Evolutionary conservation across 1,139 yeast genomes (phyloP).

Genomic region (Blastobotrys petasosporus): DNA sequence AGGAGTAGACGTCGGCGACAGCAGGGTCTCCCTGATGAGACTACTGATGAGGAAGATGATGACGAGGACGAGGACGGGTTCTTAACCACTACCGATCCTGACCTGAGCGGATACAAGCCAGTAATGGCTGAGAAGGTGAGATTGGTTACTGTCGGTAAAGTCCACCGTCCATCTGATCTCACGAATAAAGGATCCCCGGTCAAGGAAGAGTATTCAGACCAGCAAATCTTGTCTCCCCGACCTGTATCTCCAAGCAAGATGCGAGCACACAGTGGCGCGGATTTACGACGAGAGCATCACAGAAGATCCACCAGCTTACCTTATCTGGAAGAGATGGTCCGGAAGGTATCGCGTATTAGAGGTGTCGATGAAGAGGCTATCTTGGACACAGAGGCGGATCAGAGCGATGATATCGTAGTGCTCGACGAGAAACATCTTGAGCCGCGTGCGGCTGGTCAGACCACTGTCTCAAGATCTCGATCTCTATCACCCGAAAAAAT

Average conservation of each 20-base stretch:
- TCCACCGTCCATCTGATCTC: constrained; percentile 9
- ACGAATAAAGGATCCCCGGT: neutral
- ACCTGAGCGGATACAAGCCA: constrained; percentile 9
- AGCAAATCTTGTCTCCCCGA: too few relatives aligned
- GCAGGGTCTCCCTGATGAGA: neutral
- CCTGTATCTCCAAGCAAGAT: too few relatives aligned
- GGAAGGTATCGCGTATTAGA: constrained; percentile 11
- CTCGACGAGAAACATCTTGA: neutral
- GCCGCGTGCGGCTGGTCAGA: too few relatives aligned
- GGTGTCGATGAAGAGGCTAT: constrained; percentile 2
- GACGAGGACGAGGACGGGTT: neutral
- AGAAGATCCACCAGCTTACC: constrained; percentile 8
- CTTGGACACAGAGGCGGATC: constrained; percentile 3
- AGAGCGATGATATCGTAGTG: constrained; percentile 6
- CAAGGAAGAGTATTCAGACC: too few relatives aligned
- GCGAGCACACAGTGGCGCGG: too few relatives aligned
- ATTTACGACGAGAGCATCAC: neutral
- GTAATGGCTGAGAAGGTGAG: constrained; percentile 24
- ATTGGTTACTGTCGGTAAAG: constrained; percentile 19
- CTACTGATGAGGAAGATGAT: constrained; percentile 2
- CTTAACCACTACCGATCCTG: neutral
- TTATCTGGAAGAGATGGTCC: constrained; percentile 14
- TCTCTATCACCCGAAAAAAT: too few relatives aligned
- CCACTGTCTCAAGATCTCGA: too few relatives aligned
- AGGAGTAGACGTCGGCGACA: neutral